Conservation (phyloP, 805 yeast species). For the Pichia cabralensis region DNA sequence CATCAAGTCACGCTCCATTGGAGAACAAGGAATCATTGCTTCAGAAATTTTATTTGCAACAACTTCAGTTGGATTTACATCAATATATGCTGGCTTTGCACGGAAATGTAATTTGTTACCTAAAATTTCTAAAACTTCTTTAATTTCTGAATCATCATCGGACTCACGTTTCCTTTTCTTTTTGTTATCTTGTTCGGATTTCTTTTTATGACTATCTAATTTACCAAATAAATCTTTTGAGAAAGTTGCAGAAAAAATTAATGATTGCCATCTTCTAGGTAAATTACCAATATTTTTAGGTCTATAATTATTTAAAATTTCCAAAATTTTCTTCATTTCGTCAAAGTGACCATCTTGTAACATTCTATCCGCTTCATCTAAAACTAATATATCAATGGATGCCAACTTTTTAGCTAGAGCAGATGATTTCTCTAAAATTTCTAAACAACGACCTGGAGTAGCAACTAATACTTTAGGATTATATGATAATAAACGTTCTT, state of each 20-base stretch:
- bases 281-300: slow-evolving; percentile 23
- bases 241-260: slow-evolving; percentile 94
- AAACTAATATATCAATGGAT: slow-evolving; percentile 43
- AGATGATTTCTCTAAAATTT: slow-evolving; percentile 57
- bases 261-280: slow-evolving; percentile 51
- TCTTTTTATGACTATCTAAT: slow-evolving; percentile 37
- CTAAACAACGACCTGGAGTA: slow-evolving; percentile 90
- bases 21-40: slow-evolving; percentile 84
- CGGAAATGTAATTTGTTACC: slow-evolving; percentile 63
- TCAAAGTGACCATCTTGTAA: slow-evolving; percentile 95
- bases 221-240: slow-evolving; percentile 73
- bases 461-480: slow-evolving; percentile 82
- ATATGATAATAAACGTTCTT: slow-evolving; percentile 64
- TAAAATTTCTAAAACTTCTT: slow-evolving; percentile 54
- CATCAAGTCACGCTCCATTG: slow-evolving; percentile 82
- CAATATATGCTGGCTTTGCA: slow-evolving; percentile 59
- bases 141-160: slow-evolving; percentile 29
- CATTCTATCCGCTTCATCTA: slow-evolving; percentile 94
- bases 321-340: slow-evolving; percentile 76
- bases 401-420: slow-evolving; percentile 33
- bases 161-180: slow-evolving; percentile 18
- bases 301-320: slow-evolving; percentile 45
- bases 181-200: slow-evolving; percentile 20
- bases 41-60: slow-evolving; percentile 72
- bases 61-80: slow-evolving; percentile 76